Conservation (phyloP, 176 grass and related monocot species). For the Cenchrus americanus region DNA sequence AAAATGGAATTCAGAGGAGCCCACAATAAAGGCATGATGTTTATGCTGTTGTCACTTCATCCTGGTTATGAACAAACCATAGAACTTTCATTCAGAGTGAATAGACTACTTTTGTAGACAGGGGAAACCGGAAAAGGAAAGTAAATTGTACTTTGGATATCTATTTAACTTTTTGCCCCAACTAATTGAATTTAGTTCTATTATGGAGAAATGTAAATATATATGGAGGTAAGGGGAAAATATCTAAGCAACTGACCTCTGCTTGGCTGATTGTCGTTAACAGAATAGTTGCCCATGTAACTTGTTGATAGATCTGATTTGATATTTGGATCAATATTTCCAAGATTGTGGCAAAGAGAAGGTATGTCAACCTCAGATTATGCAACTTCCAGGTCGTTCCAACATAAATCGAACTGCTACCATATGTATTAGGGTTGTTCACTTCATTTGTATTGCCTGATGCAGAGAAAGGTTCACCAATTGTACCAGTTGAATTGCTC, state of each 20-base stretch:
- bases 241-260: conserved; percentile 61
- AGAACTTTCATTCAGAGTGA: too few species aligned
- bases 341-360: conserved; percentile 66
- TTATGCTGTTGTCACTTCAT: too few species aligned
- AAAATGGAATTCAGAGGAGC: too few species aligned
- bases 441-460: conserved; percentile 59
- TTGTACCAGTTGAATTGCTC: too few species aligned
- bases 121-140: not conserved
- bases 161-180: too few species aligned
- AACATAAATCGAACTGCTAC: conserved; percentile 65
- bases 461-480: too few species aligned
- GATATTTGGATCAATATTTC: conserved; percentile 57
- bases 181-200: not conserved
- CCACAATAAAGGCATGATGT: too few species aligned
- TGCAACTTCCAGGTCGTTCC: conserved; percentile 59
- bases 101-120: not conserved
- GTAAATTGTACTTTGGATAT: too few species aligned
- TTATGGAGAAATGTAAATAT: not conserved
- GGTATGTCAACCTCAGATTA: conserved; percentile 64
- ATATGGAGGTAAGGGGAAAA: conserved; percentile 20
- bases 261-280: conserved; percentile 71
- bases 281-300: too few species aligned
- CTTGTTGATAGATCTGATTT: conserved; percentile 45
- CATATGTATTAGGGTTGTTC: conserved; percentile 54
- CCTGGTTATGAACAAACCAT: too few species aligned